Base-by-base conservation (phyloP, 371 early-diverging fungal genomes). In the Apophysomyces sp. region DNA sequence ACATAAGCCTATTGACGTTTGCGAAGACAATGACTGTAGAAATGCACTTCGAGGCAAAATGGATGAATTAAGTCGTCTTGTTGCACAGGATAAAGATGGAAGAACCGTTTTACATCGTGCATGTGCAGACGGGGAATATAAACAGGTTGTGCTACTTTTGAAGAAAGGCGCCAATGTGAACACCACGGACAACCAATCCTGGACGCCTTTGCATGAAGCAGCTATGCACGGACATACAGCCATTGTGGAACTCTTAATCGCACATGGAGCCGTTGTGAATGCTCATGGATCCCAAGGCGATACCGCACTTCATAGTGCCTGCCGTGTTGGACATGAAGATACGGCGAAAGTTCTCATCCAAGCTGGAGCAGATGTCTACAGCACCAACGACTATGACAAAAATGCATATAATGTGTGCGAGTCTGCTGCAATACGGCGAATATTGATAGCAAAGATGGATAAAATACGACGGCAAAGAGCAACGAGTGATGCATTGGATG, bases 191-290 rank as follows among this genome's bases (percentile, higher is more conserved):
- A 71, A 85, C 63, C 80, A 80, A 3, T 86, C 85, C 0, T 89
- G 88, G 85, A 91, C 94, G 1, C 91, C 96, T 9, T 63, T 95
- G 27, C 97, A 95, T 39, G 92, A 89, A 61, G 94, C 96, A 5
- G 83, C 89, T 26, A 73, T 83, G 13, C 74, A 86, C 36, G 93
- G 93, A 0, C 85, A 88, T 61, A 66, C 77, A 11, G 73, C 78
- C 5, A 77, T 90, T 29, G 89, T 87, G 3, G 75, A 83, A 29
- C 66, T 82, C n/a, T 61, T 96, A 58, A 72, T 94, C n/a, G 73
- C 83, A 15, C 82, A 83, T 55, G 93, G 92, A 4, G 94, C 93
- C 0, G 81, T 88, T 51, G 82, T 88, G 30, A 86, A 91, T 26
- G 55, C 83, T 76, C 3, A 63, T 66, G 58, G 90, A 79, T 1